A percentile compares a stretch with the other conserved stretches of the same genome.
These are phyloP conservation scores for Eremomyces bilateralis DNA, from an alignment of 495 filamentous ascomycete genomes.

Conservation along the genomic window DNA sequence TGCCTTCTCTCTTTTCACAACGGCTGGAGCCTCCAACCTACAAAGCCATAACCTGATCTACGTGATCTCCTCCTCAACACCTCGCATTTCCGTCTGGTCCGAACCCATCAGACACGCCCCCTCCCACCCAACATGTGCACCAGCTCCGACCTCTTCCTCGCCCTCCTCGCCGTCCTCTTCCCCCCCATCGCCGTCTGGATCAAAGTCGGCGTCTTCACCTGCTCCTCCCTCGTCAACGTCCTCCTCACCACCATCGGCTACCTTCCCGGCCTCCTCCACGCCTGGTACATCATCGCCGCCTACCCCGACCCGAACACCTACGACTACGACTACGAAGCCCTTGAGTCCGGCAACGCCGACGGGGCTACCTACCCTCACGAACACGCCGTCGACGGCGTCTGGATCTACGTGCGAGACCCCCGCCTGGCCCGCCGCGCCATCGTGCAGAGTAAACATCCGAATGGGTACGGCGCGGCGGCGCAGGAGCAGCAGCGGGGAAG, in stretches of 20 bases:
- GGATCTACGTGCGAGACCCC: neutral
- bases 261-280: conserved; percentile 76
- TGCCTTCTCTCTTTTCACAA: too few species aligned
- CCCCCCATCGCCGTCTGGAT: conserved; percentile 96
- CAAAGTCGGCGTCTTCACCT: conserved; percentile 80
- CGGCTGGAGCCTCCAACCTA: too few species aligned
- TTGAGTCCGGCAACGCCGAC: conserved; percentile 6
- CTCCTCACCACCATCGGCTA: conserved; percentile 74
- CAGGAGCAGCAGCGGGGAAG: conserved; percentile 15
- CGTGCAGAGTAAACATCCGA: conserved; percentile 14
- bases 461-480: conserved; percentile 6
- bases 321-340: conserved; percentile 32
- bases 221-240: conserved; percentile 88
- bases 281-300: conserved; percentile 94
- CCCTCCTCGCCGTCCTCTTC: conserved; percentile 74
- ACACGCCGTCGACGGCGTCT: neutral
- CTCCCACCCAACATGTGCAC: conserved; percentile 40
- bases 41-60: too few species aligned
- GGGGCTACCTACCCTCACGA: conserved; percentile 14
- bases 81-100: too few species aligned
- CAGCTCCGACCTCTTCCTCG: conserved; percentile 69
- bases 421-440: conserved; percentile 3
- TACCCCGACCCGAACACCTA: conserved; percentile 64
- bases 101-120: too few species aligned
- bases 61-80: too few species aligned